Base-by-base conservation (phyloP, 495 filamentous ascomycete genomes). In the Lophiotrema nucula region DNA sequence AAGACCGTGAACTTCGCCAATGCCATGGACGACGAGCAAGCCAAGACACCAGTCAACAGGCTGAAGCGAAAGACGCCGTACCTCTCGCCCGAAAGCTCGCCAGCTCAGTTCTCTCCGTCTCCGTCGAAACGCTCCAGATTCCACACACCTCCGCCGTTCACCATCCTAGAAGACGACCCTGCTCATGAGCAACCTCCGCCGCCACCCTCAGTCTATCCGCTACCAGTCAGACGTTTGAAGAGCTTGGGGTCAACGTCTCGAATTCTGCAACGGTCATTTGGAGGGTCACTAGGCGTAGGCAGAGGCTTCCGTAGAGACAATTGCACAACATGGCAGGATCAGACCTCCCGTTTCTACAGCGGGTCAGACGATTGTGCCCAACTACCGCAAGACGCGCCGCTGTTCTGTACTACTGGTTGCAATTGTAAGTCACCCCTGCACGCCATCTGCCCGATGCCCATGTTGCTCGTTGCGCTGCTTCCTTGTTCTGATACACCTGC, bases 391-490 rank as follows among this genome's bases (percentile, higher is more conserved):
- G 70, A 77, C 31, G 77, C 82, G n/a, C 81, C 92, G 23, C 89
- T 90, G 0, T 93, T 95, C 67, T 93, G 88, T 67, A 81, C 81
- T 37, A 79, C 85, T 4, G 77, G 83, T 35, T 90, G 86, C 64
- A 86, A 93, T 53, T 90, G 84, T 90, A 75, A 79, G 86, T 79
- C 69, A n/a, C n/a, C n/a, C n/a, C n/a, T n/a, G n/a, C n/a, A n/a
- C n/a, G n/a, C n/a, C n/a, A n/a, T n/a, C n/a, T n/a, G n/a, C n/a
- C n/a, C n/a, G n/a, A n/a, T n/a, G n/a, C n/a, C n/a, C n/a, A n/a
- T n/a, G n/a, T n/a, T n/a, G n/a, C n/a, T n/a, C n/a, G n/a, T n/a
- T n/a, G n/a, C n/a, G n/a, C n/a, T n/a, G n/a, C n/a, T n/a, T n/a
- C n/a, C 56, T 35, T 4, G 3, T n/a, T n/a, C n/a, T n/a, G n/a